Conservation (phyloP, 345 rosid species). For the Boechera divaricarpa region DNA sequence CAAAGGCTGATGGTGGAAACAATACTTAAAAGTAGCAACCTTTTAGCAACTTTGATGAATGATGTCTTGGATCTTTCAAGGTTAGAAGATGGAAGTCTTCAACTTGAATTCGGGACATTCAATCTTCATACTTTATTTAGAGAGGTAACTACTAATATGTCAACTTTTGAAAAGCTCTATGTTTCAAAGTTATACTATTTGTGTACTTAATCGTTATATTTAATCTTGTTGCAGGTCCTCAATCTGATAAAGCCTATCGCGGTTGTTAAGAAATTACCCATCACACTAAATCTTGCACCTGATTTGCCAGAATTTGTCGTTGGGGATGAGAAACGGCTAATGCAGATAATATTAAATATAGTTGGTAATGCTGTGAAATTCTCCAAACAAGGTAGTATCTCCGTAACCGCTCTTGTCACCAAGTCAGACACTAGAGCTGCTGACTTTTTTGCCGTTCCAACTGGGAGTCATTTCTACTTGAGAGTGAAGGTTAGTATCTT, state of each 20-base stretch:
- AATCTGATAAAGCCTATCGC: constrained; percentile 92
- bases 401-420: constrained; percentile 74
- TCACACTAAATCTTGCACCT: constrained; percentile 74
- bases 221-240: constrained; percentile 64
- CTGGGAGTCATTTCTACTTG: constrained; percentile 80
- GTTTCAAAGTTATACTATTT: not conserved
- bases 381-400: constrained; percentile 84
- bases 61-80: constrained; percentile 98
- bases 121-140: constrained; percentile 72
- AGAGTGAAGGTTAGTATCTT: constrained; percentile 79
- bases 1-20: constrained; percentile 98
- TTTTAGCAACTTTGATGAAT: constrained; percentile 85
- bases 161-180: not conserved
- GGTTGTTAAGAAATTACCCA: constrained; percentile 74
- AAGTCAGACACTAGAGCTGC: constrained; percentile 73
- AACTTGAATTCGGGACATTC: constrained; percentile 74
- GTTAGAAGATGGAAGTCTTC: constrained; percentile 99
- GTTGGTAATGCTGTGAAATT: constrained; percentile 97
- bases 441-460: constrained; percentile 64
- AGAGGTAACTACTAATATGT: constrained; percentile 57
- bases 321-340: constrained; percentile 93
- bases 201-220: constrained; percentile 1
- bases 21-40: constrained; percentile 88
- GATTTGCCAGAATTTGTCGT: constrained; percentile 87
- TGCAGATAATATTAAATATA: constrained; percentile 84